Evolutionary conservation across 768 basidiomycete genomes (phyloP), one percentile per base, ranked within the genome.

Genomic region (Pisolithus sp.): DNA sequence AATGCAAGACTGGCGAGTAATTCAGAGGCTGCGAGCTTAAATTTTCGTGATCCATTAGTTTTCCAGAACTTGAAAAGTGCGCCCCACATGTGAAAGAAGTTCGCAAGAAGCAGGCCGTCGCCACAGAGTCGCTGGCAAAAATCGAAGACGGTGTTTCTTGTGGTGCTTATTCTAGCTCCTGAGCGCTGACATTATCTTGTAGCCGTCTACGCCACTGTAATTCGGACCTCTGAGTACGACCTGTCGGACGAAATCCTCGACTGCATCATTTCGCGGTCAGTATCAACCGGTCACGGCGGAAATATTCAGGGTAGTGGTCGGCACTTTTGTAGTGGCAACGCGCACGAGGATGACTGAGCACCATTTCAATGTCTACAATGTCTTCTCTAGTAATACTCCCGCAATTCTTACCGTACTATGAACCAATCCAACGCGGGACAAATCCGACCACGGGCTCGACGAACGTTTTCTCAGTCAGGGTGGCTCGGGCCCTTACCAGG

Each of bases 81-180:
- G 81, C 82, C 1, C 82, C 86, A 1, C 75, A 82, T 61, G 75
- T 91, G 46, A 76, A 75, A 41, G 85, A 87, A 44, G 73, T 99
- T 39, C 74, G 75, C 50, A 94, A 90, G 73, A 99, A 99, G 70
- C 93, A 96, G 63, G 65, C 71, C 3, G 89, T 95, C 17, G 95
- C 93, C 0, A 70, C 76, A 3, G 83, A 89, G 59, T 95, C 92
- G n/a, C 75, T 99, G 7, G 81, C 84, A 62, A 99, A 98, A 70
- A 94, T 98, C 47, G 95, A 99, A 76, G 81, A 86, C 60, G 92
- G 94, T 95, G 56, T 42, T 34, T 36, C 10, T 10, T 2, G 54
- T 20, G 39, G 15, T 50, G 52, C 24, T n/a, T 50, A 26, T 37
- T 46, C n/a, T 31, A 21, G 26, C 21, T 45, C 38, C 21, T 6